Base-by-base conservation (phyloP, 2,329 filamentous ascomycete genomes). In the Claviceps maximensis region DNA sequence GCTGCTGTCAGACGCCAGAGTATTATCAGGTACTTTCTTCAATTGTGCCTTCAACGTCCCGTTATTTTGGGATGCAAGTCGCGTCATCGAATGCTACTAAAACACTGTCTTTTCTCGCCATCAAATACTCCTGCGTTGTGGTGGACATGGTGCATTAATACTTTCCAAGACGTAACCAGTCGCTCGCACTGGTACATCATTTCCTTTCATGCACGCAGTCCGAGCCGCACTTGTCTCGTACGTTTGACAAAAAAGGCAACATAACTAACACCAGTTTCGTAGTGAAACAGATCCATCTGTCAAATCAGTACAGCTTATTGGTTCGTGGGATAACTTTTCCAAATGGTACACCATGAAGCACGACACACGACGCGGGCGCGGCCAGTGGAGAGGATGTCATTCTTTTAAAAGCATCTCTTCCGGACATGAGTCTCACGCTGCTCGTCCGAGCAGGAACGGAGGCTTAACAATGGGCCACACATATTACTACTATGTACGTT, bases 261-360 rank as follows among this genome's bases (percentile, higher is more conserved):
- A 56, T 38, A 55, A 57, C 62, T 63, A 56, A 61, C 58, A 44
- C 49, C 41, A 51, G 36, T 47, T 56, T 61, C 60, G 53, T 65
- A 84, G 81, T 63, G 75, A 79, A 70, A 82, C 81, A 52, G 67
- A 77, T 59, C 75, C 78, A 58, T 75, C 78, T 50, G 76, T 82
- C 57, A 75, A 77, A 57, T 84, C 84, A 46, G 87, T 96, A 59
- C 82, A 87, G 63, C 77, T 96, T 47, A 76, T 93, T 61, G 91
- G 91, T 57, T 95, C 89, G 58, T 97, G 91, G 91, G 90, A 96
- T 72, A 95, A 95, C 72, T 96, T 96, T 70, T 75, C 77, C 56
- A 82, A 78, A 63, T 74, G 81, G 49, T 91, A 95, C 73, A 74
- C 74, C 47, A 89, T 97, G 83, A 82, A 91, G 66, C 80, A 83